These are phyloP conservation scores for Carallia pectinifolia DNA, from an alignment of 345 rosid species.

Conservation along the genomic window DNA sequence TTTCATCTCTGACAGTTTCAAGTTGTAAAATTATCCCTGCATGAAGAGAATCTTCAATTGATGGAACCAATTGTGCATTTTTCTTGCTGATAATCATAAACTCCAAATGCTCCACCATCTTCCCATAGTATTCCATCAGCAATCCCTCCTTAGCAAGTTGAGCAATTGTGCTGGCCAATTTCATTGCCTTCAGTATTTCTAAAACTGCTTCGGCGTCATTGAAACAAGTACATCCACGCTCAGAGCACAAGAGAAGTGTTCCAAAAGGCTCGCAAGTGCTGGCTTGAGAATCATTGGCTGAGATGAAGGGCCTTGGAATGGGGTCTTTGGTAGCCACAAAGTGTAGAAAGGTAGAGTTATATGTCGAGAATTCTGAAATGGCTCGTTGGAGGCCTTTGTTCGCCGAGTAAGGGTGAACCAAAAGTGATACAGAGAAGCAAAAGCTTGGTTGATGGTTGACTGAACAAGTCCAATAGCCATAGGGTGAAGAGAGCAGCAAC, in stretches of 20 bases:
- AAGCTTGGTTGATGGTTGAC: conserved; percentile 11
- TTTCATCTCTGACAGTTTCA: conserved; percentile 26
- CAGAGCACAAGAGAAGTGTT: conserved; percentile 45
- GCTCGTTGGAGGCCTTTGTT: conserved; percentile 34
- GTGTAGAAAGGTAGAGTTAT: conserved; percentile 58
- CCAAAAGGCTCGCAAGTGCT: conserved; percentile 50
- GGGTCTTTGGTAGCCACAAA: conserved; percentile 39
- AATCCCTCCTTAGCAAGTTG: conserved; percentile 12
- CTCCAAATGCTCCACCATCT: conserved; percentile 14
- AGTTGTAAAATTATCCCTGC: conserved; percentile 30
- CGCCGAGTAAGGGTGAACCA: conserved; percentile 59
- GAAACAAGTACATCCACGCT: conserved; percentile 35
- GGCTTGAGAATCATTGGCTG: conserved; percentile 10
- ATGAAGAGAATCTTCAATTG: conserved; percentile 4
- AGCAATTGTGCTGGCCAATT: neutral
- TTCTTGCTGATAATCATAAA: conserved; percentile 13
- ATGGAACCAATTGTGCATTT: conserved; percentile 1
- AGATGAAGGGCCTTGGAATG: conserved; percentile 29
- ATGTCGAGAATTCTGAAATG: conserved; percentile 25
- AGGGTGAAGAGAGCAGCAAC: conserved; percentile 69
- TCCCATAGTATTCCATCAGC: conserved; percentile 22
- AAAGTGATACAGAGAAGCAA: conserved; percentile 66
- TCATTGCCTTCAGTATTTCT: conserved; percentile 23
- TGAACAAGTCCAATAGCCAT: conserved; percentile 47
- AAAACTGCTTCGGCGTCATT: conserved; percentile 47